phyloP scores from a whole-genome alignment of 352 stramenopile species.

The Globisporangium lucens region DNA sequence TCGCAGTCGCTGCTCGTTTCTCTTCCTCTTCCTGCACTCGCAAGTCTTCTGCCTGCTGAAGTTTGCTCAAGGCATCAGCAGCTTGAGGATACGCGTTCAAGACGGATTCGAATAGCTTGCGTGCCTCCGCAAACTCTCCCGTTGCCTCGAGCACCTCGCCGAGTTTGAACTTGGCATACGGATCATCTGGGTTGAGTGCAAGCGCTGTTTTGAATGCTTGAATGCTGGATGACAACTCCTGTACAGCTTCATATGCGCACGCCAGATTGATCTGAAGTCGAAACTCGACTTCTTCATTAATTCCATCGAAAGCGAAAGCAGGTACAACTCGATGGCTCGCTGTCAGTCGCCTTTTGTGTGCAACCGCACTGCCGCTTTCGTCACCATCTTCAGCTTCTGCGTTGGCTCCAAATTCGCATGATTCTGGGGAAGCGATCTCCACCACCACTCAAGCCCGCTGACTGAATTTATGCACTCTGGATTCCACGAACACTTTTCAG shows the following conservation, averaged over 20 bases:
- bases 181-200: slow-evolving; percentile 37
- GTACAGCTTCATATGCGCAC: slow-evolving; percentile 48
- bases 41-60: slow-evolving; percentile 27
- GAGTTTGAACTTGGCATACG: slow-evolving; percentile 62
- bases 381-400: slow-evolving; percentile 80
- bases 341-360: slow-evolving; percentile 63
- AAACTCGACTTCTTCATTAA: slow-evolving; percentile 57
- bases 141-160: slow-evolving; percentile 37
- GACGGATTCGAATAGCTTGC: slow-evolving; percentile 36
- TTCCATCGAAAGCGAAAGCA: slow-evolving; percentile 53
- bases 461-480: slow-evolving; percentile 74
- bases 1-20: slow-evolving; percentile 23
- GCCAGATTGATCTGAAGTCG: slow-evolving; percentile 67
- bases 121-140: slow-evolving; percentile 39
- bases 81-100: slow-evolving; percentile 50
- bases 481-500: slow-evolving; percentile 69
- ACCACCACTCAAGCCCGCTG: slow-evolving; percentile 81
- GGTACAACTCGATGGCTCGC: slow-evolving; percentile 68
- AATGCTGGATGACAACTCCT: slow-evolving; percentile 34
- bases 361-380: slow-evolving; percentile 63
- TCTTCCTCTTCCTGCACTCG: slow-evolving; percentile 25
- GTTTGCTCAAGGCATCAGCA: slow-evolving; percentile 34
- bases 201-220: slow-evolving; percentile 45
- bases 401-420: slow-evolving; percentile 58
- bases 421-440: slow-evolving; percentile 63